A percentile compares a stretch with the other conserved stretches of the same genome.
These are phyloP conservation scores for Omphalotus olearius DNA, from an alignment of 1,284 basidiomycete genomes.

Conservation along the genomic window DNA sequence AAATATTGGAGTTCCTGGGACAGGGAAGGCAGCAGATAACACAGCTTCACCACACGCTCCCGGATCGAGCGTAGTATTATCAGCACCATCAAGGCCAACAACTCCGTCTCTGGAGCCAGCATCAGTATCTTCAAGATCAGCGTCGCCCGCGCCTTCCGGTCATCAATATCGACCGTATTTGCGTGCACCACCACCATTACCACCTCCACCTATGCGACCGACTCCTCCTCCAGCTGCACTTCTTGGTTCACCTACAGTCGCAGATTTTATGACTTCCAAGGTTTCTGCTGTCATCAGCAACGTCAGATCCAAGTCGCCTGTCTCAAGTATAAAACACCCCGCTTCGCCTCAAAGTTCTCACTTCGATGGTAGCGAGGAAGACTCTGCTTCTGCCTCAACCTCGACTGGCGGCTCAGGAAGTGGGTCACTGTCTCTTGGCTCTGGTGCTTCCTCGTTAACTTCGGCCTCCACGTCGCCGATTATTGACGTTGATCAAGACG, in stretches of 20 bases:
- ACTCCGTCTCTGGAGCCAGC: neutral
- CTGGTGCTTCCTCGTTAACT: slow-evolving; percentile 12
- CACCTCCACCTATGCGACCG: neutral
- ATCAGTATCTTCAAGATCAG: neutral
- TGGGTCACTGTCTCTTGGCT: slow-evolving; percentile 32
- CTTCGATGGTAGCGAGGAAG: slow-evolving; percentile 35
- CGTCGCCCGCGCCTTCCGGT: neutral
- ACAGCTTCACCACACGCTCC: neutral
- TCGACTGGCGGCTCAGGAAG: slow-evolving; percentile 22
- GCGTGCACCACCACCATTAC: neutral
- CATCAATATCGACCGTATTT: neutral
- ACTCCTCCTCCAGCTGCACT: neutral
- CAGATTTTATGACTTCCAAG: neutral
- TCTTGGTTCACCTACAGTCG: no score
- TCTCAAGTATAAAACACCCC: slow-evolving; percentile 21
- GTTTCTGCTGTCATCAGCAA: slow-evolving; percentile 9
- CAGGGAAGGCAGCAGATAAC: neutral
- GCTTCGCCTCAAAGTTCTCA: slow-evolving; percentile 39
- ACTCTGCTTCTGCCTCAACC: slow-evolving; percentile 8
- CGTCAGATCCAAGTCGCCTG: slow-evolving; percentile 5
- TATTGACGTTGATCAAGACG: slow-evolving; percentile 21
- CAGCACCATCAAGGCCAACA: neutral
- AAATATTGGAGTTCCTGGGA: slow-evolving; percentile 28
- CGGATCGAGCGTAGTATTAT: neutral
- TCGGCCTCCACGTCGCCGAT: slow-evolving; percentile 12